A percentile compares a stretch with the other conserved stretches of the same genome.
These are phyloP conservation scores for Diospyros kaki DNA, from an alignment of 148 eudicot genomes.

Conservation along the genomic window DNA sequence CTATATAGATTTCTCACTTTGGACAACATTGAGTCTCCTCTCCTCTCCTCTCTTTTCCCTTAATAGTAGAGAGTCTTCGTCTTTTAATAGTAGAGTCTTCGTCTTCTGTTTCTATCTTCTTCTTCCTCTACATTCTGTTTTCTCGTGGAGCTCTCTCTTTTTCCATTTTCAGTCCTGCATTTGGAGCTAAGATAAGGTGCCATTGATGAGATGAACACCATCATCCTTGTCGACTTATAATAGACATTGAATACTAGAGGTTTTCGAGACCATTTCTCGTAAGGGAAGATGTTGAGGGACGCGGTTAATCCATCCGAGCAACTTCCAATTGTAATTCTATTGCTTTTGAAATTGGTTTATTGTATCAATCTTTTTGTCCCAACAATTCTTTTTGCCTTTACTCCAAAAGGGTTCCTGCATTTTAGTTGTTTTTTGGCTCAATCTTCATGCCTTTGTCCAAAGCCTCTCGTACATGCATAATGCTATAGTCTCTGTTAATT, in stretches of 20 bases:
- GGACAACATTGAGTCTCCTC: no score
- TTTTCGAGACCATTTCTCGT: neutral
- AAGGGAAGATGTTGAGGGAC: slow-evolving; percentile 23
- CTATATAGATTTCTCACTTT: no score
- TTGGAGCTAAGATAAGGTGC: slow-evolving; percentile 16
- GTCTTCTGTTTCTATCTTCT: neutral
- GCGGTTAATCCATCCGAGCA: slow-evolving; percentile 30
- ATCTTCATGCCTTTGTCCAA: no score
- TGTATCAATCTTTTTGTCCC: neutral
- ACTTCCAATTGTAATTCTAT: slow-evolving; percentile 22
- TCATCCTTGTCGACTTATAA: neutral
- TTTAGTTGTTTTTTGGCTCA: no score
- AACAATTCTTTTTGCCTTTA: no score
- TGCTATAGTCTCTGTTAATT: no score
- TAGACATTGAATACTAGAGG: neutral
- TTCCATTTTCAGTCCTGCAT: slow-evolving; percentile 12
- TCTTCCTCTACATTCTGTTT: neutral
- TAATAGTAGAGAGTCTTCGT: no score
- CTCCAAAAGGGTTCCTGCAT: no score
- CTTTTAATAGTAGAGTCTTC: neutral
- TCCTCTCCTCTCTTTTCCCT: no score
- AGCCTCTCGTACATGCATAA: no score
- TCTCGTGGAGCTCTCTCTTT: slow-evolving; percentile 6
- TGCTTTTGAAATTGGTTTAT: neutral
- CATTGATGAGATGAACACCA: neutral